Conservation (phyloP, 2,329 filamentous ascomycete species). For the Diplodia intermedia region DNA sequence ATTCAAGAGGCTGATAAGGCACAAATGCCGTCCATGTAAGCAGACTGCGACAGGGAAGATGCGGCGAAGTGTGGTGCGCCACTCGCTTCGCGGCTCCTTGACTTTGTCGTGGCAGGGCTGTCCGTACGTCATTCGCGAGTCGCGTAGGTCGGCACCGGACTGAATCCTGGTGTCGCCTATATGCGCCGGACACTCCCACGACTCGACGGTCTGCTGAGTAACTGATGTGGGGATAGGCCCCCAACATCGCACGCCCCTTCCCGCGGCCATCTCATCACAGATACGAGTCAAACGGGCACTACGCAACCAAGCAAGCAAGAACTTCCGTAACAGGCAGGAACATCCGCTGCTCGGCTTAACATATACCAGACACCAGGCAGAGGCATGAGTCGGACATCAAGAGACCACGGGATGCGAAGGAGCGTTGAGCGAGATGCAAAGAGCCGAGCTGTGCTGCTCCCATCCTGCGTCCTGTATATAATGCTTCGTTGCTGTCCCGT, state of each 20-base stretch:
- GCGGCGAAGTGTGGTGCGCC: background rate
- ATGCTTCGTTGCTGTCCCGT: background rate
- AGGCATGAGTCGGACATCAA: background rate
- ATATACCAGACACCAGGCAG: background rate
- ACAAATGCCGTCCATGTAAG: background rate
- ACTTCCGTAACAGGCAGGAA: too few relatives aligned
- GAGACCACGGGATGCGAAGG: background rate
- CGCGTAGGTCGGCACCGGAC: background rate
- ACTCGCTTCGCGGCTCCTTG: background rate
- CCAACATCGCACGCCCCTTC: background rate
- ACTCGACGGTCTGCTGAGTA: background rate
- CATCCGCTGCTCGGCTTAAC: background rate
- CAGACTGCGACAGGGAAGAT: background rate
- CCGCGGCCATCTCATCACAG: background rate
- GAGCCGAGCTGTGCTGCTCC: background rate
- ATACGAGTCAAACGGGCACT: background rate
- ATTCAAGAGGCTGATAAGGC: background rate
- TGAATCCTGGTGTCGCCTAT: background rate
- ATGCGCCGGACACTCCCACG: background rate
- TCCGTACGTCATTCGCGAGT: background rate
- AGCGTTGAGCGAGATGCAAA: background rate
- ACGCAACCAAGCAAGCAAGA: background rate
- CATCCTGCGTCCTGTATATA: background rate
- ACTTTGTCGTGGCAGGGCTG: background rate
- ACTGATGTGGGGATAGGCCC: background rate